Evolutionary conservation across 257 asterid genomes (phyloP).

Genomic region (Petunia secreta): DNA sequence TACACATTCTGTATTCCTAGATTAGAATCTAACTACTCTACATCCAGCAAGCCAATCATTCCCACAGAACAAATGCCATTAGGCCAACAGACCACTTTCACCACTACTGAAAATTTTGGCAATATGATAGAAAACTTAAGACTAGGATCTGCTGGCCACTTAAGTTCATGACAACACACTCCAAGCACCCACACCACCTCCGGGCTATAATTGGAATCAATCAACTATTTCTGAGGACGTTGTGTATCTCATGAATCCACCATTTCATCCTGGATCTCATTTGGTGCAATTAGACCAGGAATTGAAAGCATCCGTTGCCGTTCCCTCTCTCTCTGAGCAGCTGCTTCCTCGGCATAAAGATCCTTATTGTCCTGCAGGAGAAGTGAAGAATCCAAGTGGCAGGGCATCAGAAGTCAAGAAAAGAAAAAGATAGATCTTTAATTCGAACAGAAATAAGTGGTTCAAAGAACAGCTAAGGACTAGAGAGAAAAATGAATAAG

Average conservation of each 20-base stretch:
- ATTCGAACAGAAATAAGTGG: background rate
- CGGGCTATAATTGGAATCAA: slow-evolving; percentile 38
- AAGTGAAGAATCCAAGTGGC: background rate
- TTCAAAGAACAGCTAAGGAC: background rate
- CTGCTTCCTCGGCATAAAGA: slow-evolving; percentile 93
- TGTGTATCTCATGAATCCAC: slow-evolving; percentile 59
- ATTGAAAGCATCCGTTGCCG: slow-evolving; percentile 83
- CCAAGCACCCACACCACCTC: slow-evolving; percentile 35
- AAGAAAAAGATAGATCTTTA: background rate
- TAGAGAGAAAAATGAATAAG: background rate
- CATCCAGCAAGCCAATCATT: slow-evolving; percentile 46
- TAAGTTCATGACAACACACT: slow-evolving; percentile 25
- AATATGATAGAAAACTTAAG: background rate
- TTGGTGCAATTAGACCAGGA: slow-evolving; percentile 92
- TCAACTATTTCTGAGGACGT: slow-evolving; percentile 28
- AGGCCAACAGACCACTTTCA: slow-evolving; percentile 20
- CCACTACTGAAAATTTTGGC: slow-evolving; percentile 13
- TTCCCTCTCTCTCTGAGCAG: slow-evolving; percentile 83
- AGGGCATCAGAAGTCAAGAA: background rate
- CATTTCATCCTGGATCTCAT: slow-evolving; percentile 93
- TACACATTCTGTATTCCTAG: slow-evolving; percentile 45
- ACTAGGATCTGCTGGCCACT: background rate
- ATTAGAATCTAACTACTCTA: slow-evolving; percentile 61
- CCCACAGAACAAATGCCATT: slow-evolving; percentile 28
- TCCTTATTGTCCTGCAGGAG: slow-evolving; percentile 86